These are phyloP conservation scores for Sporothrix luriei DNA, from an alignment of 2,329 filamentous ascomycete genomes.

Conservation along the genomic window DNA sequence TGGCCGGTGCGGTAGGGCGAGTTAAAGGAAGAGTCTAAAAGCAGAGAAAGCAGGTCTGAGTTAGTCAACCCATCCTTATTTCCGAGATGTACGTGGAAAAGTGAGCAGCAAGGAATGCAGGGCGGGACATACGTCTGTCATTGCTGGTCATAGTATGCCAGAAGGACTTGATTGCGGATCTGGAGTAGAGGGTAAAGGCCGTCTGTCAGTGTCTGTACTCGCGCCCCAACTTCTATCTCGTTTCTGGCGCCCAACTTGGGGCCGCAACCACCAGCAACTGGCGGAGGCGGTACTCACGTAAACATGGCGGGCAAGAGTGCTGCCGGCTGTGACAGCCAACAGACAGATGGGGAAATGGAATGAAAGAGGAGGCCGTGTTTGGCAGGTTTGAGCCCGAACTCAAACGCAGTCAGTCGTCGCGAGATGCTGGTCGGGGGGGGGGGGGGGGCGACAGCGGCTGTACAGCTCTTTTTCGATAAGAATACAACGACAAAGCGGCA, in stretches of 20 bases:
- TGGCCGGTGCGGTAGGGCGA: conserved; percentile 89
- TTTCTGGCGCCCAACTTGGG: neutral
- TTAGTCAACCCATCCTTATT: neutral
- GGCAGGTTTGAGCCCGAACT: neutral
- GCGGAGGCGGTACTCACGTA: conserved; percentile 26
- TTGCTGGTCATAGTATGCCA: conserved; percentile 88
- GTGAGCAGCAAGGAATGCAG: neutral
- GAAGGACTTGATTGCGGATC: conserved; percentile 79
- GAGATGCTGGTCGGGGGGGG: neutral
- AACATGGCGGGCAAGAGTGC: conserved; percentile 28
- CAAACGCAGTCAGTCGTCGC: conserved; percentile 5
- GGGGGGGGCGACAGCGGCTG: neutral
- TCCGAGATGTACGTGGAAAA: neutral
- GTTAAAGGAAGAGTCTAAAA: conserved; percentile 83
- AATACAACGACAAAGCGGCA: neutral
- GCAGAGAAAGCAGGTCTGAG: neutral
- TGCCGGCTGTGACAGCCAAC: conserved; percentile 26
- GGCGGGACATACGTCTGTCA: conserved; percentile 61
- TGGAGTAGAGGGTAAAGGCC: conserved; percentile 36
- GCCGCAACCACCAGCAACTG: neutral
- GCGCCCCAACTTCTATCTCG: neutral
- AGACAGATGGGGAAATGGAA: neutral
- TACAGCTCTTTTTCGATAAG: neutral
- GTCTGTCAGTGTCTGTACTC: conserved; percentile 17
- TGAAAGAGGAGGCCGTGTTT: neutral